Percentiles rank a stretch among this genome's conserved stretches.
Conservation (phyloP, 495 filamentous ascomycete species). For the Recurvomyces mirabilis region DNA sequence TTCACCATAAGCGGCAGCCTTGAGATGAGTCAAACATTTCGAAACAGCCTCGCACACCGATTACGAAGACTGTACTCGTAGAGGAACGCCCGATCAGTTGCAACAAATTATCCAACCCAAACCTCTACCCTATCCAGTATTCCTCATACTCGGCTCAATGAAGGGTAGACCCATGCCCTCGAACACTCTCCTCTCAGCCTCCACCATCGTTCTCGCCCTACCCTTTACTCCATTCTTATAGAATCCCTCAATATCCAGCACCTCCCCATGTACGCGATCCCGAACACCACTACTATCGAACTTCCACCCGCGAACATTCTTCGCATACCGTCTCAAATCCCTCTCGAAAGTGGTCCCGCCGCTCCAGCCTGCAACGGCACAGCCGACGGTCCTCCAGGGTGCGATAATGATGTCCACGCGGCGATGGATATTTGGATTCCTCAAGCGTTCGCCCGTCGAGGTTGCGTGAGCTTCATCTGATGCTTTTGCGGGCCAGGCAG, state of each 20-base stretch:
- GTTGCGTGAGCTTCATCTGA: conserved; percentile 27
- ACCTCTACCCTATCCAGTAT: conserved; percentile 46
- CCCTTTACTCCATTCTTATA: conserved; percentile 20
- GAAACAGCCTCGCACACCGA: too few species aligned
- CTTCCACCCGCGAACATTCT: conserved; percentile 60
- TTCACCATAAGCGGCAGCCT: too few species aligned
- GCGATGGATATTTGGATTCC: conserved; percentile 64
- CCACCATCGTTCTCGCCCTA: conserved; percentile 42
- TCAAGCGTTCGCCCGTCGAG: conserved; percentile 26
- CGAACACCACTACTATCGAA: conserved; percentile 87
- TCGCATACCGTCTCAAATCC: conserved; percentile 71
- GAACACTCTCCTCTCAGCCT: conserved; percentile 74
- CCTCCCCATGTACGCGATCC: conserved; percentile 48
- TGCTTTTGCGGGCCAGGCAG: conserved; percentile 38
- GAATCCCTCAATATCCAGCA: conserved; percentile 52
- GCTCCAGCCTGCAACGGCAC: conserved; percentile 79
- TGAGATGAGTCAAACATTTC: too few species aligned
- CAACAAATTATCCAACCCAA: too few species aligned
- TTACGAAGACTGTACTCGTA: too few species aligned
- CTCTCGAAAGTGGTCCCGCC: conserved; percentile 82
- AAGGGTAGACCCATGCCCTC: conserved; percentile 64
- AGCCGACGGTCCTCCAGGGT: conserved; percentile 79
- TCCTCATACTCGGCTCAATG: conserved; percentile 61
- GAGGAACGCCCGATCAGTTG: too few species aligned
- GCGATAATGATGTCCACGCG: conserved; percentile 89